Conservation (phyloP, 495 filamentous ascomycete species). For the Aspergillus mulundensis region DNA sequence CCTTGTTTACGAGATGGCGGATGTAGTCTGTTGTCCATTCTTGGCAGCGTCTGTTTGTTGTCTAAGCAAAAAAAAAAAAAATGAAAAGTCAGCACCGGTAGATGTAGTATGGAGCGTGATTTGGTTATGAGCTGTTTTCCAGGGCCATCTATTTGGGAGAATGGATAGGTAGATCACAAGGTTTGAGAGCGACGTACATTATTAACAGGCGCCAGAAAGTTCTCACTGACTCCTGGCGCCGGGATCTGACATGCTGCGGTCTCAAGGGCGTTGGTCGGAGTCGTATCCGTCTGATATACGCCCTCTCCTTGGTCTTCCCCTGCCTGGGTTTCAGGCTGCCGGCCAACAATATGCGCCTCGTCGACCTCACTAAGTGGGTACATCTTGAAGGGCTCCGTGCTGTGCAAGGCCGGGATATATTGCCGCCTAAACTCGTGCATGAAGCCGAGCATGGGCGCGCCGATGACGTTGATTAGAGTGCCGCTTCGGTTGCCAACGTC, state of each 20-base stretch:
- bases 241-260: constrained; percentile 26
- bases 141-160: no score
- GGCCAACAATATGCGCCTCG: constrained; percentile 22
- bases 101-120: no score
- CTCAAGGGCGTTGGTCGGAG: constrained; percentile 25
- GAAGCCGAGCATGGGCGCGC: constrained; percentile 32
- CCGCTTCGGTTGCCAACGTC: constrained; percentile 11
- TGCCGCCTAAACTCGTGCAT: constrained; percentile 29
- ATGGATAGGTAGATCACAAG: no score
- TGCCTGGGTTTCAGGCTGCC: not conserved
- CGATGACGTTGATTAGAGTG: constrained; percentile 31
- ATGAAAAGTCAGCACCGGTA: not conserved
- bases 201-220: constrained; percentile 34
- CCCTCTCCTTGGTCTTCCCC: not conserved
- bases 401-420: constrained; percentile 7
- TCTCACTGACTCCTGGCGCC: constrained; percentile 29
- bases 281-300: constrained; percentile 14
- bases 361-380: constrained; percentile 22
- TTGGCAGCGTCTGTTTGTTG: constrained; percentile 31
- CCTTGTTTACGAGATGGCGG: constrained; percentile 22
- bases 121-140: no score
- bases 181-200: no score
- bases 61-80: no score
- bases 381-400: constrained; percentile 9
- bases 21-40: constrained; percentile 39